Evolutionary conservation across 2,329 filamentous ascomycete species (phyloP).

Genomic region (Colletotrichum limetticola): DNA sequence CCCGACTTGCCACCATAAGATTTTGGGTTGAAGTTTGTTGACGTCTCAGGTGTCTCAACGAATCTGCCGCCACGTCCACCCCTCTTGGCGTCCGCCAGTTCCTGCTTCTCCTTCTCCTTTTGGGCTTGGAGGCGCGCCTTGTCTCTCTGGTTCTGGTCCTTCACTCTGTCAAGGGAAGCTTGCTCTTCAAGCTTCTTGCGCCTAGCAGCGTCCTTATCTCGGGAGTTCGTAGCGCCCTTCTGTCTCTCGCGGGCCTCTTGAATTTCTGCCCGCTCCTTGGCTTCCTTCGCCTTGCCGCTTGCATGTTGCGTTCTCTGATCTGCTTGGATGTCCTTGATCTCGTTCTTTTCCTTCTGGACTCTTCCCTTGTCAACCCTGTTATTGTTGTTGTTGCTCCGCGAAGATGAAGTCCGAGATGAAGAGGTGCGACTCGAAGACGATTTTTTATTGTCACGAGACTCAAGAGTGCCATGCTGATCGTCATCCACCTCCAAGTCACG

Average conservation of each 20-base stretch:
- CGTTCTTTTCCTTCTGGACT: background rate
- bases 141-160: background rate
- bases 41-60: background rate
- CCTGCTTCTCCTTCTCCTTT: constrained; percentile 4
- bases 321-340: background rate
- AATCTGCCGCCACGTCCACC: background rate
- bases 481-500: background rate
- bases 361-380: background rate
- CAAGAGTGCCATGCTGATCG: background rate
- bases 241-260: background rate
- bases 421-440: background rate
- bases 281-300: background rate
- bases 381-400: background rate
- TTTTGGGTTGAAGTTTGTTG: background rate
- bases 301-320: background rate
- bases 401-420: background rate
- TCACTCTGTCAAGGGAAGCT: background rate
- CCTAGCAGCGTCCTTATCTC: background rate
- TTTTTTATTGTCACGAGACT: background rate
- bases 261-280: background rate
- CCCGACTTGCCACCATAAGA: background rate
- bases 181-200: background rate
- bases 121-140: background rate
- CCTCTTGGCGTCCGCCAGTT: background rate
- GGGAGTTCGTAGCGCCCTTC: background rate